Conservation (phyloP, 2,329 filamentous ascomycete species). For the Fusarium globosum region DNA sequence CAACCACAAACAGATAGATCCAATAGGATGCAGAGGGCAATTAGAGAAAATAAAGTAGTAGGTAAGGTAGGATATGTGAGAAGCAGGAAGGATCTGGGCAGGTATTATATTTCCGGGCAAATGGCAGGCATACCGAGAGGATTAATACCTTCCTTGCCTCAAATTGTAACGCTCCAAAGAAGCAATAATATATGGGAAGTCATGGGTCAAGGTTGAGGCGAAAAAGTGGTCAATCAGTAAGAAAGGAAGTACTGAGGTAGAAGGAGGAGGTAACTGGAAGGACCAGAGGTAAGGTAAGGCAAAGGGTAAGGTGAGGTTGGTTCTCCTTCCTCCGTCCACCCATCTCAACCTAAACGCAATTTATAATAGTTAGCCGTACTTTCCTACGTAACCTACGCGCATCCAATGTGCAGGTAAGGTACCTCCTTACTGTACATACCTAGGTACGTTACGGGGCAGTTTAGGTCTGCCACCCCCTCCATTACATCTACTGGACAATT, state of each 20-base stretch:
- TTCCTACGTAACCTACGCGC: conserved; percentile 1
- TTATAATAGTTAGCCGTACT: conserved; percentile 9
- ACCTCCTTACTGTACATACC: neutral
- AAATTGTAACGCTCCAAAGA: conserved; percentile 4
- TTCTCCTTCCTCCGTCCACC: conserved; percentile 9
- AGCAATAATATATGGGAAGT: conserved; percentile 23
- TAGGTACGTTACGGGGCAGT: neutral
- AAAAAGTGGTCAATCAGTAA: conserved; percentile 10
- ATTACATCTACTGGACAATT: neutral
- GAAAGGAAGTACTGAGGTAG: neutral
- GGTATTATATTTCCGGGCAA: conserved; percentile 21
- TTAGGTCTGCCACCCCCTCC: neutral
- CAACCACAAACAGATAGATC: neutral
- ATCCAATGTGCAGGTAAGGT: neutral
- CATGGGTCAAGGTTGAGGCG: conserved; percentile 13
- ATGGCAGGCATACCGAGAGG: neutral
- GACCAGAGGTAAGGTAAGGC: neutral
- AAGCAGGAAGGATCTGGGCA: conserved; percentile 5
- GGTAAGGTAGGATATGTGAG: neutral
- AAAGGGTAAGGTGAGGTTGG: neutral
- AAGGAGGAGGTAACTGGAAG: neutral
- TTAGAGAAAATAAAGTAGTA: neutral
- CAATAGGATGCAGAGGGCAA: neutral
- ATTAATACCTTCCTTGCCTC: neutral
- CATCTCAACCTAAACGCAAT: conserved; percentile 14